These are phyloP conservation scores for Penicillium flavigenum DNA, from an alignment of 495 filamentous ascomycete genomes.

Conservation along the genomic window DNA sequence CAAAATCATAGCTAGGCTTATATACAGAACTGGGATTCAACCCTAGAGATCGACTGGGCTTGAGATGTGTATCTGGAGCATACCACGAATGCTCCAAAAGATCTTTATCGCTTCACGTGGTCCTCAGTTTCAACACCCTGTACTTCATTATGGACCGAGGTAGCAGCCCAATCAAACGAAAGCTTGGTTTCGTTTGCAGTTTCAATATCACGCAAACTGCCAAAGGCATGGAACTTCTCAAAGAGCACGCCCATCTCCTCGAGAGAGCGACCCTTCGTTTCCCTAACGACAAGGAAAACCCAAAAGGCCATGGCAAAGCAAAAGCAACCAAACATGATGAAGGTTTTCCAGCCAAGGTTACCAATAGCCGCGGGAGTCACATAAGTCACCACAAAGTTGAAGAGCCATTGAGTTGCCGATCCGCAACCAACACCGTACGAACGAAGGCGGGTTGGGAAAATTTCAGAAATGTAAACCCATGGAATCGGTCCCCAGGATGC, in stretches of 20 bases:
- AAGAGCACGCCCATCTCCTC: neutral
- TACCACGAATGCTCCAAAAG: too few relatives aligned
- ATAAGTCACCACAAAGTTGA: neutral
- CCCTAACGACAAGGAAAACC: neutral
- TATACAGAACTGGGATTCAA: neutral
- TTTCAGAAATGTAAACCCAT: slow-evolving; percentile 1
- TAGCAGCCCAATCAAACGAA: neutral
- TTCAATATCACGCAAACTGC: neutral
- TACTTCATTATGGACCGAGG: neutral
- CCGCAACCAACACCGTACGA: neutral
- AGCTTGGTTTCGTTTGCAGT: neutral
- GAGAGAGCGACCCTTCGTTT: neutral
- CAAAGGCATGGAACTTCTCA: neutral
- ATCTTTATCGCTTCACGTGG: neutral
- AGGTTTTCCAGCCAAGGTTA: neutral
- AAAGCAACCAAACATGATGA: neutral
- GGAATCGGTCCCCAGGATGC: neutral
- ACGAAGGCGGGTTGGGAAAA: slow-evolving; percentile 1
- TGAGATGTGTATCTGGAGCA: too few relatives aligned
- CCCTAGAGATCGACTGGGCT: too few relatives aligned
- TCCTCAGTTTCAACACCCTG: neutral
- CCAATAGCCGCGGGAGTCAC: neutral
- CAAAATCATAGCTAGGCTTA: neutral
- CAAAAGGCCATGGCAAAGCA: neutral
- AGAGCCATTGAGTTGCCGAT: neutral